phyloP scores from a whole-genome alignment of 306 rosid genomes.

The Vigna reflexopilosa region DNA sequence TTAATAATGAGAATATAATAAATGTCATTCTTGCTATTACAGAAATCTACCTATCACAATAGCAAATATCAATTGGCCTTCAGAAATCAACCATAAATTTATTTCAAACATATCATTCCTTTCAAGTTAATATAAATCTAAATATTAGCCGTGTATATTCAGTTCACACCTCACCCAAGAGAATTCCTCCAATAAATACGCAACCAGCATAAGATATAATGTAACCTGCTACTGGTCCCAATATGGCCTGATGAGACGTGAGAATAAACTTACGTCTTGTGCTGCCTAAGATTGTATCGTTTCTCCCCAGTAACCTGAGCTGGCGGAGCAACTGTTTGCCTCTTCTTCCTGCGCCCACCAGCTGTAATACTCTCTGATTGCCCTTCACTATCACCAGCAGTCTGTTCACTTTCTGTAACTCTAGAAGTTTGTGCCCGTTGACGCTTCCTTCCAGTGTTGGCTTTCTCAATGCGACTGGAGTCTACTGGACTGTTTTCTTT shows the following conservation, averaged over 20 bases:
- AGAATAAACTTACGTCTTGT: conserved; percentile 72
- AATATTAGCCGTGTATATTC: conserved; percentile 11
- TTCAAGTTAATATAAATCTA: conserved; percentile 19
- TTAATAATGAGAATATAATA: neutral
- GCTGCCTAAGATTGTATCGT: conserved; percentile 86
- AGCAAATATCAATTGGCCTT: conserved; percentile 23
- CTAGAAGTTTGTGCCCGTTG: conserved; percentile 57
- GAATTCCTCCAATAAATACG: conserved; percentile 24
- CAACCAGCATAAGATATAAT: conserved; percentile 20
- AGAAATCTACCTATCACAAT: conserved; percentile 18
- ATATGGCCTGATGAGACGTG: conserved; percentile 2
- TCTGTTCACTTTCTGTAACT: conserved; percentile 63
- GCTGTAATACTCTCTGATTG: conserved; percentile 72
- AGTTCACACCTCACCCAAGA: conserved; percentile 32
- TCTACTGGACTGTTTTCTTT: conserved; percentile 63
- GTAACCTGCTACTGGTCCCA: conserved; percentile 11
- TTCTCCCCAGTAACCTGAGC: conserved; percentile 64
- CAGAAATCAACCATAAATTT: conserved; percentile 17
- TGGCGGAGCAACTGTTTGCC: conserved; percentile 55
- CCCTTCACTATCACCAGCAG: conserved; percentile 74
- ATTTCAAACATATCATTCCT: conserved; percentile 10
- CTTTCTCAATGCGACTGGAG: conserved; percentile 53
- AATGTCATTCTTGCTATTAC: conserved; percentile 3
- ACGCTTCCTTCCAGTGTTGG: conserved; percentile 65
- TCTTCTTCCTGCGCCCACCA: conserved; percentile 72